Conservation (phyloP, 2,329 filamentous ascomycete species). For the Neofusicoccum cordaticola region DNA sequence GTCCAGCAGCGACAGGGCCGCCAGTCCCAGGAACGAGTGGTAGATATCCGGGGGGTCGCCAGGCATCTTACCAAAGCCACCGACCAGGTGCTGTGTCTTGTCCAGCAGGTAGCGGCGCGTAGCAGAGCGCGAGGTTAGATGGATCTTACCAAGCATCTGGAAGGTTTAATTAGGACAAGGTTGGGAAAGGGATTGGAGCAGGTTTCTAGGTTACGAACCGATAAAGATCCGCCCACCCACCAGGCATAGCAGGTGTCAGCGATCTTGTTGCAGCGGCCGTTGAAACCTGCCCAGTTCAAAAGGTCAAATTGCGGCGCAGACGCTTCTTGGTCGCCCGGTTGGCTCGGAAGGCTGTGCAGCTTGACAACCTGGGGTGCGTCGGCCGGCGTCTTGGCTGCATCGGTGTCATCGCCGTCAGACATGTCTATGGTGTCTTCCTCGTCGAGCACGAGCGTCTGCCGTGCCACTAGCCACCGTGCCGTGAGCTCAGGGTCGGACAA, state of each 20-base stretch:
- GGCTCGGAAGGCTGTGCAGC: conserved; percentile 27
- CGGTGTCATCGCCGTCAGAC: conserved; percentile 35
- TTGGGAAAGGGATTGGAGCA: neutral
- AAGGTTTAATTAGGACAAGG: conserved; percentile 41
- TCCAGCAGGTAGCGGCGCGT: conserved; percentile 78
- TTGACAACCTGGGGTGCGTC: conserved; percentile 40
- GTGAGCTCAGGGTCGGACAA: conserved; percentile 39
- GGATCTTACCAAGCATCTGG: conserved; percentile 27
- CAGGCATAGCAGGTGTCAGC: conserved; percentile 96
- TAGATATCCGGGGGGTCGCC: conserved; percentile 64
- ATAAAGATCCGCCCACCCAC: conserved; percentile 71
- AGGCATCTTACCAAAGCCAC: conserved; percentile 47
- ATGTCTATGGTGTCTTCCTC: conserved; percentile 43
- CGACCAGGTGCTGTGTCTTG: conserved; percentile 79
- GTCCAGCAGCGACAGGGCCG: conserved; percentile 70
- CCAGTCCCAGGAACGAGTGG: conserved; percentile 84
- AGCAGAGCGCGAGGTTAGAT: conserved; percentile 44
- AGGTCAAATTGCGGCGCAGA: conserved; percentile 61
- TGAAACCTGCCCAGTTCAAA: conserved; percentile 67
- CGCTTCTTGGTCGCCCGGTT: conserved; percentile 40
- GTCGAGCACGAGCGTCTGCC: conserved; percentile 46
- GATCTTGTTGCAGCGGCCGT: conserved; percentile 85
- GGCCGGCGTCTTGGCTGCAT: conserved; percentile 39
- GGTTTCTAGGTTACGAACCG: conserved; percentile 36
- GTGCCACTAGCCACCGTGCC: conserved; percentile 46